Base-by-base conservation (phyloP, 1,284 basidiomycete species). In the Xerocomus nothofagi region DNA sequence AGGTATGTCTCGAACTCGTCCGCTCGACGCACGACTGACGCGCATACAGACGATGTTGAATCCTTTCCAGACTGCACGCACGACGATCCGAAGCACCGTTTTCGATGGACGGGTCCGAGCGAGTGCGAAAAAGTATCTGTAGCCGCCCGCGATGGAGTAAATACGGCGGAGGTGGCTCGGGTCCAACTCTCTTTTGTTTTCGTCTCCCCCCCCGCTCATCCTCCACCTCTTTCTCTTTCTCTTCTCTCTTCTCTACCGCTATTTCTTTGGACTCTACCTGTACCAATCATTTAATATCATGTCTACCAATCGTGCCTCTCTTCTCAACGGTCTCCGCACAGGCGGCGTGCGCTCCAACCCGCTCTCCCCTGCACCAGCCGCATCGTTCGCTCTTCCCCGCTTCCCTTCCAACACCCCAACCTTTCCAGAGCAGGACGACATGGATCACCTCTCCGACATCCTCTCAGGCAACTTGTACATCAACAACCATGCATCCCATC, bases 21-120 rank as follows among this genome's bases (percentile, higher is more conserved):
- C 27, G 10, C 14, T 7, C 1, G 10, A 0, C 2, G 1, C 2
- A 12, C 0, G 53, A 49, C 65, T 52, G 49, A 51, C 10, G 24
- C 2, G 14, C 15, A 6, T 4, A 5, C 71, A 97, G 94, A 85
- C 88, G 56, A 78, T 84, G 73, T 59, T 96, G 70, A 97, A 94
- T 63, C 94, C 94, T 10, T 98, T 98, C 71, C 90, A 96, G 65
- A 92, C 88, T 15, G 86, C 89, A 38, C 93, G 96, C 66, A 88
- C 84, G 38, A 73, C 79, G 29, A 93, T 97, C 58, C 80, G 82
- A 50, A 93, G 89, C 65, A 66, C 71, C 9, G 78, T 84, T 14
- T 97, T 98, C 71, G 93, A 98, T 65, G 73, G 75, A 4, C 79
- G 89, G 40, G 86, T 98, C 3, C 77, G 90, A 55, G 82, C 85